phyloP scores from a whole-genome alignment of 208 protist genomes.

The Herpetomonas samuelpessoai region DNA sequence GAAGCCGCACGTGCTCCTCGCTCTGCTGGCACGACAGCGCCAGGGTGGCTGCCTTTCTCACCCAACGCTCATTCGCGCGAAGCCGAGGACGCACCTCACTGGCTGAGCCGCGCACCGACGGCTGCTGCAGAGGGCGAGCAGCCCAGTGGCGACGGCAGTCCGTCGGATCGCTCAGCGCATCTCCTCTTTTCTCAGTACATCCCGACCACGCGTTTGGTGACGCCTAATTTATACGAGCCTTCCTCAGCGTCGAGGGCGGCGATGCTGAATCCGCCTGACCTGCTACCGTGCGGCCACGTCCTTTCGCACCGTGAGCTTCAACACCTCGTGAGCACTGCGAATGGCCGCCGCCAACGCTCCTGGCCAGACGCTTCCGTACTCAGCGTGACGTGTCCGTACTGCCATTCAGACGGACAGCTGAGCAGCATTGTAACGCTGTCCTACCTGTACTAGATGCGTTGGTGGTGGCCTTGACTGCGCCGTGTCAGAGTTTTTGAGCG shows the following conservation, averaged over 20 bases:
- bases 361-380: too few species aligned
- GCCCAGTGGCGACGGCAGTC: too few species aligned
- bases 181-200: background rate
- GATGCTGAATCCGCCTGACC: constrained; percentile 52
- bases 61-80: too few species aligned
- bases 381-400: constrained; percentile 81
- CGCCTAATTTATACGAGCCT: constrained; percentile 28
- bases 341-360: too few species aligned
- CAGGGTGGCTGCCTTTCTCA: too few species aligned
- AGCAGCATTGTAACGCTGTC: constrained; percentile 42
- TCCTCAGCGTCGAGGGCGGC: constrained; percentile 8
- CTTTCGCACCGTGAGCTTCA: constrained; percentile 59
- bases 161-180: too few species aligned
- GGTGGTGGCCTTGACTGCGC: too few species aligned
- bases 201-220: constrained; percentile 12
- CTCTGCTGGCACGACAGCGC: too few species aligned
- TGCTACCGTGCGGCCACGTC: constrained; percentile 77
- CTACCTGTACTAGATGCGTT: constrained; percentile 62
- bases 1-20: too few species aligned
- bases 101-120: too few species aligned
- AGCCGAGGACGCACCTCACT: too few species aligned
- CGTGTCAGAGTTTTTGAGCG: too few species aligned
- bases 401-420: constrained; percentile 33
- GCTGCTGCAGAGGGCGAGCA: background rate
- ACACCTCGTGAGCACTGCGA: constrained; percentile 21